Conservation (phyloP, 2,329 filamentous ascomycete genomes). For the Chaetomium sp. region DNA sequence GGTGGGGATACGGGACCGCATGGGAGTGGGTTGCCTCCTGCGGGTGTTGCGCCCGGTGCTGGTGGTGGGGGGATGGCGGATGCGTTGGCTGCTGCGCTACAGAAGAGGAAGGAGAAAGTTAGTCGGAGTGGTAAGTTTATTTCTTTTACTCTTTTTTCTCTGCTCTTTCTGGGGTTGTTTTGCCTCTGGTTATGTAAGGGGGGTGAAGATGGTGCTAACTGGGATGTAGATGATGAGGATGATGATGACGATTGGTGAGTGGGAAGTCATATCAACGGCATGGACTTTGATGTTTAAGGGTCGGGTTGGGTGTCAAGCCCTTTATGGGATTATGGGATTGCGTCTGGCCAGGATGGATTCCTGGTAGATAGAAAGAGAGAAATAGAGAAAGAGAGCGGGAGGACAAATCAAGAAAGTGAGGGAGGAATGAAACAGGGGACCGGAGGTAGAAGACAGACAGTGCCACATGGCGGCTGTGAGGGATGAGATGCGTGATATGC, state of each 20-base stretch:
- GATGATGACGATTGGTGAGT: conserved; percentile 58
- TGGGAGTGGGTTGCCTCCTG: conserved; percentile 45
- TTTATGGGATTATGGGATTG: too few relatives aligned
- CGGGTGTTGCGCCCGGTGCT: conserved; percentile 44
- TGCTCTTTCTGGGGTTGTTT: too few relatives aligned
- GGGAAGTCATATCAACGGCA: background rate
- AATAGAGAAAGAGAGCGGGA: too few relatives aligned
- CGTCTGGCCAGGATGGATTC: too few relatives aligned
- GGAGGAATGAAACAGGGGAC: too few relatives aligned
- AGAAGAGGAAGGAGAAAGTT: conserved; percentile 87
- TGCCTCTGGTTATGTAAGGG: conserved; percentile 8
- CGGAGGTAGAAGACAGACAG: too few relatives aligned
- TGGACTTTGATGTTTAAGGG: background rate
- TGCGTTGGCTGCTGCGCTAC: conserved; percentile 70
- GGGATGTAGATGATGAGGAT: conserved; percentile 60
- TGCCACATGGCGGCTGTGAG: too few relatives aligned
- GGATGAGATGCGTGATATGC: too few relatives aligned
- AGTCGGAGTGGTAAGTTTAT: conserved; percentile 79
- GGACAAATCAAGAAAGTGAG: too few relatives aligned
- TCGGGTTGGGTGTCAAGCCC: background rate
- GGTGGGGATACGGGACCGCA: conserved; percentile 42
- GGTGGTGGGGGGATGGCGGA: conserved; percentile 69
- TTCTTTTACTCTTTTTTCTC: too few relatives aligned
- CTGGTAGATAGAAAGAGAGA: too few relatives aligned
- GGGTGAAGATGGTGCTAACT: conserved; percentile 22